These are phyloP conservation scores for Pulicaria dysenterica DNA, from an alignment of 129 eudicot genomes.

Conservation along the genomic window DNA sequence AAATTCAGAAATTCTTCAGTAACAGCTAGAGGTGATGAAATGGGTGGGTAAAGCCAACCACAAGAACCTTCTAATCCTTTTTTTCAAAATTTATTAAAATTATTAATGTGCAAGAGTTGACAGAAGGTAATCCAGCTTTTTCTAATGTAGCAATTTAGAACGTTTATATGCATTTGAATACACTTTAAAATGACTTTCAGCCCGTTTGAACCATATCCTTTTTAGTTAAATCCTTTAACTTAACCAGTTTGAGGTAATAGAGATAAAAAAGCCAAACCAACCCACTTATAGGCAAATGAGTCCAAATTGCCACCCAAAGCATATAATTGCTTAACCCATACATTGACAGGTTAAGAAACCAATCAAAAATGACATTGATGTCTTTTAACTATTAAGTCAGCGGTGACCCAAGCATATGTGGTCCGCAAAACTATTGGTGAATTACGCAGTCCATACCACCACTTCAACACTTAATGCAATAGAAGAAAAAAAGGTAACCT, in stretches of 20 bases:
- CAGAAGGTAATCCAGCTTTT: neutral
- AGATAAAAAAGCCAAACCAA: neutral
- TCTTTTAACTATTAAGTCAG: neutral
- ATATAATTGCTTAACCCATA: constrained; percentile 17
- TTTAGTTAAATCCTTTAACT: neutral
- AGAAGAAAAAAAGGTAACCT: constrained; percentile 44
- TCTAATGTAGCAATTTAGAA: neutral
- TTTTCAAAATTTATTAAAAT: neutral
- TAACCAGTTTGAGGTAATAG: neutral
- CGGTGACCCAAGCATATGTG: neutral
- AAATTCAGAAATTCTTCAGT: constrained; percentile 5
- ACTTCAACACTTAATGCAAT: constrained; percentile 9
- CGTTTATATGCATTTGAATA: neutral
- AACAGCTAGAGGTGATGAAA: neutral
- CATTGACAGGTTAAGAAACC: neutral
- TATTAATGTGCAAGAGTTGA: neutral
- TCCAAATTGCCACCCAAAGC: constrained; percentile 1
- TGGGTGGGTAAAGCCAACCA: neutral
- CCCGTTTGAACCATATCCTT: neutral
- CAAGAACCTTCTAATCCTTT: too few species aligned
- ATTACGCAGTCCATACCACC: constrained; percentile 1
- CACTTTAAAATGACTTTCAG: neutral
- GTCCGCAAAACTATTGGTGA: neutral
- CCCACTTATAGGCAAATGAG: neutral
- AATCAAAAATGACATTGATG: neutral